phyloP scores from a whole-genome alignment of 768 basidiomycete genomes.

The Strobilomyces confusus region DNA sequence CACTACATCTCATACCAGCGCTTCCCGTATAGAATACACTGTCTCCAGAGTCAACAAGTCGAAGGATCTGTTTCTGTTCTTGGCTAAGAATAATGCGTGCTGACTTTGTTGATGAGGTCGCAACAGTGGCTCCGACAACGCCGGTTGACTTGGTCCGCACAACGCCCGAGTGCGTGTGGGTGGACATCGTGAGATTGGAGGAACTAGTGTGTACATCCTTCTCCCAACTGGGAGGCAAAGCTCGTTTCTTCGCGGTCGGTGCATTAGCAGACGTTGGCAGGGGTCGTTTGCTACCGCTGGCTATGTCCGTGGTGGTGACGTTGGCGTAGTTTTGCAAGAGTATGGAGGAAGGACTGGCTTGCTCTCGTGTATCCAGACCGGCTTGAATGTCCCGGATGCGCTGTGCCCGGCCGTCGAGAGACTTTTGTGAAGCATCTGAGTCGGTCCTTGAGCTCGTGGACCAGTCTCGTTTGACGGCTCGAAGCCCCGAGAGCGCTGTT shows the following conservation, averaged over 20 bases:
- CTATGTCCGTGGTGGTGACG: slow-evolving; percentile 14
- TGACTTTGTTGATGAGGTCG: slow-evolving; percentile 19
- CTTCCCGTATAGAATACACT: slow-evolving; percentile 96
- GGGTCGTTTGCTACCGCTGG: slow-evolving; percentile 34
- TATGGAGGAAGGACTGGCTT: slow-evolving; percentile 14
- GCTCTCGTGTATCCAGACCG: slow-evolving; percentile 44
- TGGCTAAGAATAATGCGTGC: slow-evolving; percentile 63
- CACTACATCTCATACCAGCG: slow-evolving; percentile 62
- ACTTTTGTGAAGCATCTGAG: slow-evolving; percentile 19
- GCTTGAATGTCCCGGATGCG: slow-evolving; percentile 60
- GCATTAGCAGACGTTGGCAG: slow-evolving; percentile 16
- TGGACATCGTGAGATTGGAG: slow-evolving; percentile 30
- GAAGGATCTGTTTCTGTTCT: slow-evolving; percentile 83
- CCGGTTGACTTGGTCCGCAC: slow-evolving; percentile 10
- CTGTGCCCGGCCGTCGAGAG: slow-evolving; percentile 24
- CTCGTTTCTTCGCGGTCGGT: slow-evolving; percentile 48
- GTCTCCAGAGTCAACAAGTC: slow-evolving; percentile 65
- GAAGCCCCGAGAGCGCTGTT: slow-evolving; percentile 52
- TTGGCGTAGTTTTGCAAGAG: slow-evolving; percentile 12
- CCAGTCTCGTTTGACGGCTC: slow-evolving; percentile 60
- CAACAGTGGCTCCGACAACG: background rate
- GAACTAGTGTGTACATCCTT: slow-evolving; percentile 34
- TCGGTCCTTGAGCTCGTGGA: slow-evolving; percentile 41
- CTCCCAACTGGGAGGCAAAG: slow-evolving; percentile 51
- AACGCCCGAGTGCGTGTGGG: slow-evolving; percentile 10